Evolutionary conservation across 495 filamentous ascomycete species (phyloP).

Genomic region (Jackrogersella multiformis): DNA sequence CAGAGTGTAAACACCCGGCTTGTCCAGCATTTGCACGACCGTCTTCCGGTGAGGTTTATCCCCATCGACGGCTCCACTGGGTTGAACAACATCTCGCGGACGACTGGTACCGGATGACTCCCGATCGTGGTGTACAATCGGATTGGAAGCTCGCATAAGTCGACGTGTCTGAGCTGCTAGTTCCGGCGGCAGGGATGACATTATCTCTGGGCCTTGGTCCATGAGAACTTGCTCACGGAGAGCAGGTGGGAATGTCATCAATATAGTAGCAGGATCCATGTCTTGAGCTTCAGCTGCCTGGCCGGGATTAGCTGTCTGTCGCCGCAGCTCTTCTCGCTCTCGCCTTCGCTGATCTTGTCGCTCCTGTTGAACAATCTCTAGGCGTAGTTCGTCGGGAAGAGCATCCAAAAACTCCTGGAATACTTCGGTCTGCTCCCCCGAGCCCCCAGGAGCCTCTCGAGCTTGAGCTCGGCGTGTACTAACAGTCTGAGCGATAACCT

Average conservation of each 20-base stretch:
- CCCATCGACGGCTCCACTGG: conserved; percentile 40
- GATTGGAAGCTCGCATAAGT: conserved; percentile 46
- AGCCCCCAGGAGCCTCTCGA: conserved; percentile 61
- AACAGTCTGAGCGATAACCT: conserved; percentile 89
- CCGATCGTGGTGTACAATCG: conserved; percentile 37
- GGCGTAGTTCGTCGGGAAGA: conserved; percentile 85
- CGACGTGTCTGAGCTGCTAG: conserved; percentile 87
- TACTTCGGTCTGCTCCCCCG: conserved; percentile 87
- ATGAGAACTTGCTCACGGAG: conserved; percentile 87
- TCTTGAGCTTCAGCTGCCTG: conserved; percentile 72
- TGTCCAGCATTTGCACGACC: conserved; percentile 95
- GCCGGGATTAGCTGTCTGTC: conserved; percentile 61
- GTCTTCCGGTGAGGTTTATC: conserved; percentile 78
- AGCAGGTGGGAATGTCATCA: conserved; percentile 86
- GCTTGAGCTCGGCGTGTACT: conserved; percentile 83
- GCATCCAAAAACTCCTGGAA: conserved; percentile 95
- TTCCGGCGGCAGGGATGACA: conserved; percentile 84
- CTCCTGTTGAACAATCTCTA: conserved; percentile 90
- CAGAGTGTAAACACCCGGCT: conserved; percentile 90
- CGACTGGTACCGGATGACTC: conserved; percentile 34
- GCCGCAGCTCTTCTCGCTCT: conserved; percentile 77
- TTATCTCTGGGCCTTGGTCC: conserved; percentile 88
- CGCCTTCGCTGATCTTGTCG: conserved; percentile 86
- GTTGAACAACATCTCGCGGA: conserved; percentile 44
- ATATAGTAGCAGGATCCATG: conserved; percentile 92